Evolutionary conservation across 768 basidiomycete genomes (phyloP).

Genomic region (Gymnopilus junonius): DNA sequence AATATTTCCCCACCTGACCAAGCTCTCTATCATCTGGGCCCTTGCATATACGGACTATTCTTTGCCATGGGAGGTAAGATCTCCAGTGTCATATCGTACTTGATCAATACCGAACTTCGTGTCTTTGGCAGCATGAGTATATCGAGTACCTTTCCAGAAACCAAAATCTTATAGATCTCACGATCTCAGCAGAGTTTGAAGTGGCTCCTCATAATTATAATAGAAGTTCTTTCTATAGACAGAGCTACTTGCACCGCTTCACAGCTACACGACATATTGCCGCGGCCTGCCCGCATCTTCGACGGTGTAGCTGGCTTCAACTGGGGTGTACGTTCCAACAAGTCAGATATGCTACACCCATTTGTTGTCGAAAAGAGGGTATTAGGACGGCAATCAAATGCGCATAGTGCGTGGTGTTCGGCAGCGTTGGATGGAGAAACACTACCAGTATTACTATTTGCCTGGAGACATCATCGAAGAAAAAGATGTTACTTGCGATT

Average conservation of each 20-base stretch:
- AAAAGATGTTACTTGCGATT: no score
- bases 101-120: no score
- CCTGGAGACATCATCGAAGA: neutral
- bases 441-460: neutral
- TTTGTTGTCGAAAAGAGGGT: constrained; percentile 10
- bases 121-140: constrained; percentile 2
- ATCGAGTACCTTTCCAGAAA: neutral
- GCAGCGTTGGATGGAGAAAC: neutral
- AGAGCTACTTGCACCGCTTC: constrained; percentile 8
- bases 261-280: constrained; percentile 3
- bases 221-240: constrained; percentile 6
- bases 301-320: constrained; percentile 10
- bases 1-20: constrained; percentile 7
- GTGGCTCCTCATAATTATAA: neutral
- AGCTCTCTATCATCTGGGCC: neutral
- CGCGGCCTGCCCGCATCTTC: neutral
- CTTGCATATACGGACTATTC: neutral
- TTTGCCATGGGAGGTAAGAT: constrained; percentile 11
- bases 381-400: neutral
- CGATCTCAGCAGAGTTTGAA: constrained; percentile 15
- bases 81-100: no score
- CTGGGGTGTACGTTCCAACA: neutral
- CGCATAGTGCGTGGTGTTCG: constrained; percentile 9
- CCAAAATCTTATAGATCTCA: constrained; percentile 8
- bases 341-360: constrained; percentile 4